phyloP scores from a whole-genome alignment of 768 basidiomycete genomes.

The Termitomyces bulborhizus region DNA sequence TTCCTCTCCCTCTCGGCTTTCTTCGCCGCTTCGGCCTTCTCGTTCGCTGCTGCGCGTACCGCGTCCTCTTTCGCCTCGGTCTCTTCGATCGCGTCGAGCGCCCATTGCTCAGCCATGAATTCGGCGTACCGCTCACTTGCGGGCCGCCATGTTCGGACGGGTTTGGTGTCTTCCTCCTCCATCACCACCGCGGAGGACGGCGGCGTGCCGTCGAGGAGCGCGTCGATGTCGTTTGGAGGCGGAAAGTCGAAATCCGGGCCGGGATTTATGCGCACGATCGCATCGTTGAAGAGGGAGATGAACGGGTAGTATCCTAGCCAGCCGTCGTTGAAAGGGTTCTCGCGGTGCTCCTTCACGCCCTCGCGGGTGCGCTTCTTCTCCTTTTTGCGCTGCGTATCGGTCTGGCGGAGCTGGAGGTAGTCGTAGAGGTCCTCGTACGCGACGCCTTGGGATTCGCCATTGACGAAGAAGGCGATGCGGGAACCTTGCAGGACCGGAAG shows the following conservation, averaged over 20 bases:
- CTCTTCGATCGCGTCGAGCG: conserved; percentile 73
- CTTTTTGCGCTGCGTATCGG: conserved; percentile 55
- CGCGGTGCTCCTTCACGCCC: conserved; percentile 67
- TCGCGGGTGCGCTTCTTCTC: conserved; percentile 59
- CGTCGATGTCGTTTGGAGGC: conserved; percentile 75
- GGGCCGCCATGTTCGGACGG: conserved; percentile 64
- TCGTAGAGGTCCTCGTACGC: conserved; percentile 90
- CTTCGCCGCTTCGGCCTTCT: conserved; percentile 42
- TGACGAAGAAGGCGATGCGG: conserved; percentile 84
- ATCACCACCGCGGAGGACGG: neutral
- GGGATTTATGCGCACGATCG: conserved; percentile 77
- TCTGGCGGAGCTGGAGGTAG: conserved; percentile 74
- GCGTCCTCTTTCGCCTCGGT: conserved; percentile 49
- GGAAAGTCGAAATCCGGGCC: conserved; percentile 83
- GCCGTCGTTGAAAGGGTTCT: conserved; percentile 91
- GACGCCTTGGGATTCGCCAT: conserved; percentile 76
- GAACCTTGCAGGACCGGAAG: conserved; percentile 69
- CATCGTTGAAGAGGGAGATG: conserved; percentile 89
- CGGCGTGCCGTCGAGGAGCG: conserved; percentile 36
- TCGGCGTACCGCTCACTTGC: conserved; percentile 81
- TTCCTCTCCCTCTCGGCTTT: conserved; percentile 42
- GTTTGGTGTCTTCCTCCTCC: conserved; percentile 14
- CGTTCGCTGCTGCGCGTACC: conserved; percentile 28
- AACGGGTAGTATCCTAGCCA: conserved; percentile 94
- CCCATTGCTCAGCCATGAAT: conserved; percentile 80